Percentiles rank a stretch among this genome's conserved stretches.
Conservation (phyloP, 805 yeast genomes). For the Soucietia sequanensis region DNA sequence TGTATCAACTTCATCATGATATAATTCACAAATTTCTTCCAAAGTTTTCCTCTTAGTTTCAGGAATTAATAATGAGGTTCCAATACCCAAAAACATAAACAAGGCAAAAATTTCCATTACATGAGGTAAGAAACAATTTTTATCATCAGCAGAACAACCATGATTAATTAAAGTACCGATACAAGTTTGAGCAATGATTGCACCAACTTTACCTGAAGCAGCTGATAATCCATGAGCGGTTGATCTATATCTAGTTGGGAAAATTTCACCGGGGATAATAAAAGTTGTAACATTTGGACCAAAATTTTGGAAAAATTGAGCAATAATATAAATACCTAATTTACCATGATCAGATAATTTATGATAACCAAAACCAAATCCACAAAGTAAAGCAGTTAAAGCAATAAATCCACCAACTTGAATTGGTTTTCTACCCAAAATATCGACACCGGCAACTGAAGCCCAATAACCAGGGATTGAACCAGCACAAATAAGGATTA, state of each 20-base stretch:
- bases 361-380: slow-evolving; percentile 82
- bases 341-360: slow-evolving; percentile 64
- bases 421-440: slow-evolving; percentile 79
- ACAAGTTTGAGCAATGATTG: slow-evolving; percentile 86
- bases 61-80: slow-evolving; percentile 67
- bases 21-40: slow-evolving; percentile 77
- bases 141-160: slow-evolving; percentile 60
- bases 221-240: slow-evolving; percentile 95
- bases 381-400: slow-evolving; percentile 70
- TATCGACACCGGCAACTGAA: slow-evolving; percentile 76
- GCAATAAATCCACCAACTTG: slow-evolving; percentile 75
- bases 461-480: slow-evolving; percentile 93
- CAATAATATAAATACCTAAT: slow-evolving; percentile 73
- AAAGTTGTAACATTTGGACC: slow-evolving; percentile 95
- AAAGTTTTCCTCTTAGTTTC: slow-evolving; percentile 91
- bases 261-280: slow-evolving; percentile 86
- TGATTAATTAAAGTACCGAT: slow-evolving; percentile 82
- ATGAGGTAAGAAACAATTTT: slow-evolving; percentile 82
- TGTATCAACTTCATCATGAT: slow-evolving; percentile 72
- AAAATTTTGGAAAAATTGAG: slow-evolving; percentile 86
- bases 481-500: slow-evolving; percentile 93
- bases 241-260: slow-evolving; percentile 94
- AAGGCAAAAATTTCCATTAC: slow-evolving; percentile 93
- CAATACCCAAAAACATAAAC: slow-evolving; percentile 81
- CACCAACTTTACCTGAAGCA: slow-evolving; percentile 89